A percentile compares a stretch with the other conserved stretches of the same genome.
Conservation (phyloP, 768 basidiomycete genomes). For the Auricularia cornea region DNA sequence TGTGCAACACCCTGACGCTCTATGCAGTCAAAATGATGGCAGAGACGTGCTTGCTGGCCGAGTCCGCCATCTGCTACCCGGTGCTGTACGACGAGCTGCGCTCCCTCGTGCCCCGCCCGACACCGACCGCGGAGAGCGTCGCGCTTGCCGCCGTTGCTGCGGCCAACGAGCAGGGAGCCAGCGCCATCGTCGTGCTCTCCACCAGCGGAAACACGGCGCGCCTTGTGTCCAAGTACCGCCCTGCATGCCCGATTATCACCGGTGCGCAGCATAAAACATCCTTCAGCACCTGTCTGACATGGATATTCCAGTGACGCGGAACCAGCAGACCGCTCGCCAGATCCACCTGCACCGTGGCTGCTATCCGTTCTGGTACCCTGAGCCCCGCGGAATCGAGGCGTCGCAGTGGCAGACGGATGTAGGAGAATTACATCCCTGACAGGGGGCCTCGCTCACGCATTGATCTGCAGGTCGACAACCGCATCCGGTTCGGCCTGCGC, state of each 20-base stretch:
- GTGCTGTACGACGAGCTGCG: constrained; percentile 88
- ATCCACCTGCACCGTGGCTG: constrained; percentile 94
- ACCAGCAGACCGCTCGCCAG: constrained; percentile 91
- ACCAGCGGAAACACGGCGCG: constrained; percentile 96
- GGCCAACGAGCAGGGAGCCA: constrained; percentile 88
- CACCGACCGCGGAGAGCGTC: constrained; percentile 90
- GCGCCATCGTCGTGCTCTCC: constrained; percentile 91
- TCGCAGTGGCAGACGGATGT: constrained; percentile 98
- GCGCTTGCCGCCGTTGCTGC: constrained; percentile 95
- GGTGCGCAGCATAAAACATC: constrained; percentile 34
- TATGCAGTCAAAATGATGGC: constrained; percentile 94
- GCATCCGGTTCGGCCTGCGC: constrained; percentile 80
- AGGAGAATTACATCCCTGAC: constrained; percentile 21
- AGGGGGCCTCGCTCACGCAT: background rate
- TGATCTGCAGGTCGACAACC: constrained; percentile 65
- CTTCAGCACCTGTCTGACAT: background rate
- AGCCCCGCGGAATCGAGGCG: constrained; percentile 79
- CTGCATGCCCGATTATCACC: constrained; percentile 87
- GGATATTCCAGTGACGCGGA: constrained; percentile 72
- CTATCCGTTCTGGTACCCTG: constrained; percentile 95
- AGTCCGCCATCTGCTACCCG: constrained; percentile 91
- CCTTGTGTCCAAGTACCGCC: constrained; percentile 93
- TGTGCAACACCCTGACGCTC: constrained; percentile 1
- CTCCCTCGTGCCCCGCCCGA: constrained; percentile 72
- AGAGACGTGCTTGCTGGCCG: constrained; percentile 95